Conservation (phyloP, 805 yeast species). For the Wickerhamiella azyma region DNA sequence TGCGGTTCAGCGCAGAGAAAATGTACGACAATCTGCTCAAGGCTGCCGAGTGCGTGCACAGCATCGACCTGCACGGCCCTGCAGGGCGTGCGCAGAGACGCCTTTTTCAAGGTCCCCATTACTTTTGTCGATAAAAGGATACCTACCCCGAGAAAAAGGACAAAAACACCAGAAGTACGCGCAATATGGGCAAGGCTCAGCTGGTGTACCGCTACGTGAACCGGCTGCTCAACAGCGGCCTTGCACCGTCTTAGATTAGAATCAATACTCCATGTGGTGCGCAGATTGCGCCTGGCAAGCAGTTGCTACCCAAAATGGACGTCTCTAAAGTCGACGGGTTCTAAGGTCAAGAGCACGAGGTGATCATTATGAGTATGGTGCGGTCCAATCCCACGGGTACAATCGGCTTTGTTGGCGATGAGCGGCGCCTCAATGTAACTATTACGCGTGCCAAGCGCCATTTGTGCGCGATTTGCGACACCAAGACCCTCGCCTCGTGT, state of each 20-base stretch:
- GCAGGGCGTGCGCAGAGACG: not conserved
- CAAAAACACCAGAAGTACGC: not conserved
- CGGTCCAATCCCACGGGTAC: constrained; percentile 34
- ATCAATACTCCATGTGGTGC: not conserved
- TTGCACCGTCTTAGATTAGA: not conserved
- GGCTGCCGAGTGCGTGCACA: not conserved
- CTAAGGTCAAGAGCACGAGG: constrained; percentile 78
- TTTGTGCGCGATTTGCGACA: constrained; percentile 33
- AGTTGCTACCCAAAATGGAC: constrained; percentile 30
- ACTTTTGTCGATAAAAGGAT: not conserved
- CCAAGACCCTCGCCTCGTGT: constrained; percentile 14
- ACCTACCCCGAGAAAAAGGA: not conserved
- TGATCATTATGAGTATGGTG: constrained; percentile 74
- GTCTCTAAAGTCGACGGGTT: constrained; percentile 81
- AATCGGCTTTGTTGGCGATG: constrained; percentile 10
- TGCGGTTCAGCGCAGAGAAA: not conserved
- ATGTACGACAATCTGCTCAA: not conserved
- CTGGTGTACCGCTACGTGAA: not conserved
- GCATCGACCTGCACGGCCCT: not conserved
- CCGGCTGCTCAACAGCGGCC: not conserved
- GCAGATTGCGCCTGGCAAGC: not conserved
- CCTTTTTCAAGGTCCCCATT: not conserved
- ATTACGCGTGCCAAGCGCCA: constrained; percentile 34
- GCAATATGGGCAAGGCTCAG: not conserved
- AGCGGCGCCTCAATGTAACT: constrained; percentile 31